These are phyloP conservation scores for Aspergillus melleus DNA, from an alignment of 2,329 filamentous ascomycete species.

Conservation along the genomic window DNA sequence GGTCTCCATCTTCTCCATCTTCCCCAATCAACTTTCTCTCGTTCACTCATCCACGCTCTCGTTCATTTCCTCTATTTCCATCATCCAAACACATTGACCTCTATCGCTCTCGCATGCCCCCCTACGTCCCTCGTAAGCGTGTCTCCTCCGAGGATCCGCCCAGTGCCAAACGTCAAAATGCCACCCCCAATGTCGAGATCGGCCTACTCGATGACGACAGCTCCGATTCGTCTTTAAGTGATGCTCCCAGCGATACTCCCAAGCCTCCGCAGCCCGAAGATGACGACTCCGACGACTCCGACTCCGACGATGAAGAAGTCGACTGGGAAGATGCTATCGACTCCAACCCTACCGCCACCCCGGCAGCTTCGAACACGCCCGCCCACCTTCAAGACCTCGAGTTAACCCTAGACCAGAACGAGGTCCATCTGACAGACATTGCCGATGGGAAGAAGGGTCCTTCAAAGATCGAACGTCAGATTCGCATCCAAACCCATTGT, in stretches of 20 bases:
- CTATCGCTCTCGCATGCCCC: slow-evolving; percentile 41
- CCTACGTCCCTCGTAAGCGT: slow-evolving; percentile 48
- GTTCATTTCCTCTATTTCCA: neutral
- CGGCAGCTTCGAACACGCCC: slow-evolving; percentile 42
- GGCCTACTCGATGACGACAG: slow-evolving; percentile 26
- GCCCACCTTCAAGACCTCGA: slow-evolving; percentile 67
- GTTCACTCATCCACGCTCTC: neutral
- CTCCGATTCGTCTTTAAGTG: slow-evolving; percentile 40
- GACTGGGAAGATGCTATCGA: slow-evolving; percentile 60
- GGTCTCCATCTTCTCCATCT: neutral
- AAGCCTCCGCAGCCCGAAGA: slow-evolving; percentile 53
- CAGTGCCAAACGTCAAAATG: slow-evolving; percentile 37
- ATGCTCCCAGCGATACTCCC: slow-evolving; percentile 26
- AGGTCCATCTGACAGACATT: slow-evolving; percentile 60
- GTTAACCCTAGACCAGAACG: slow-evolving; percentile 61
- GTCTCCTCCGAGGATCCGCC: slow-evolving; percentile 36
- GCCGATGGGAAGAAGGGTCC: slow-evolving; percentile 75
- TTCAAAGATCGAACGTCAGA: slow-evolving; percentile 77
- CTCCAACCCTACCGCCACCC: slow-evolving; percentile 34
- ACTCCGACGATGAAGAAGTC: slow-evolving; percentile 59
- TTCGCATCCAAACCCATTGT: slow-evolving; percentile 77
- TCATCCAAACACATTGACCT: slow-evolving; percentile 11
- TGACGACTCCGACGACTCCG: slow-evolving; percentile 47
- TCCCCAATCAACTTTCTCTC: neutral
- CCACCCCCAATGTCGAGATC: slow-evolving; percentile 24